phyloP scores from a whole-genome alignment of 2,329 filamentous ascomycete species.

The Aspergillus spinulosporus region DNA sequence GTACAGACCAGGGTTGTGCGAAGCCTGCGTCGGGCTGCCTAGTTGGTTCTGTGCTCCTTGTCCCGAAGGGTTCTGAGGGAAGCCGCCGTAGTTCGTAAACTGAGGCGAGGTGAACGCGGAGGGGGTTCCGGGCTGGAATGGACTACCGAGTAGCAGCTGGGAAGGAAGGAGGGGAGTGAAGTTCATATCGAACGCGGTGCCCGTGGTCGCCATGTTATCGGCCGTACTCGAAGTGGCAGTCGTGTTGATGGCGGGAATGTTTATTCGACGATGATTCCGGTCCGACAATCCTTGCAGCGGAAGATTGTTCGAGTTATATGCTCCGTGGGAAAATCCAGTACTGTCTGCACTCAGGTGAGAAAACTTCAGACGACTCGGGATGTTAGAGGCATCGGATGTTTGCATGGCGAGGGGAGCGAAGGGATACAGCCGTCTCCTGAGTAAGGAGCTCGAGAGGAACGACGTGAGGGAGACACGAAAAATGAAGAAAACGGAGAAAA shows the following conservation, averaged over 20 bases:
- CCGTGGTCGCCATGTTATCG: conserved; percentile 79
- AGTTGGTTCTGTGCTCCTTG: conserved; percentile 62
- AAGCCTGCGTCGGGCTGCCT: conserved; percentile 72
- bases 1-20: conserved; percentile 71
- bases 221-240: conserved; percentile 60
- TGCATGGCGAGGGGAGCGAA: conserved; percentile 69
- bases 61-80: conserved; percentile 61
- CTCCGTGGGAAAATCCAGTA: conserved; percentile 89
- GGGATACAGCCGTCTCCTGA: conserved; percentile 80
- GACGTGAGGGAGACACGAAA: conserved; percentile 13
- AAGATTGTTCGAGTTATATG: conserved; percentile 78
- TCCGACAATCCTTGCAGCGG: conserved; percentile 77
- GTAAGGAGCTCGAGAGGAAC: conserved; percentile 62
- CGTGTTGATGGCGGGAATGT: conserved; percentile 92
- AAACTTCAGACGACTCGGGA: conserved; percentile 72
- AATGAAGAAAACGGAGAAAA: conserved; percentile 28
- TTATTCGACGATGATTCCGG: conserved; percentile 76
- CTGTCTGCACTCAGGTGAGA: conserved; percentile 69
- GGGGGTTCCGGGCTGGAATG: conserved; percentile 93
- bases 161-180: conserved; percentile 95
- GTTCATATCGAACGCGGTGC: conserved; percentile 94
- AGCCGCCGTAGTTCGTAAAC: conserved; percentile 80
- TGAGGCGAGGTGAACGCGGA: conserved; percentile 87
- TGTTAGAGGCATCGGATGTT: conserved; percentile 71
- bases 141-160: conserved; percentile 89